Evolutionary conservation across 768 basidiomycete species (phyloP), one percentile per base, ranked within the genome.

Genomic region (Boletus subcaerulescens): DNA sequence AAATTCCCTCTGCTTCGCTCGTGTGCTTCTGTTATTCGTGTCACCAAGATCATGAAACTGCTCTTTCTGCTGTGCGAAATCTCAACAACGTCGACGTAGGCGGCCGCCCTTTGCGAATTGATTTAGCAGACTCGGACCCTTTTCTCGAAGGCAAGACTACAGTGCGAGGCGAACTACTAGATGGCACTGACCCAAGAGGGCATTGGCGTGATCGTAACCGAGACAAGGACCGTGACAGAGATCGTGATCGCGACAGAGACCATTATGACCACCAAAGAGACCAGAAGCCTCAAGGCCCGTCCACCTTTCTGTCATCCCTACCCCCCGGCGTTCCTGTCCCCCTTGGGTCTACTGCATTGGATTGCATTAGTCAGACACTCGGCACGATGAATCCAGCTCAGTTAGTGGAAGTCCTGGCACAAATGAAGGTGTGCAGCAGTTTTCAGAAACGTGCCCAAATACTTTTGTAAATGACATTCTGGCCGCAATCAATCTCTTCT

Each of bases 61-160:
- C 97, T 8, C 73, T 84, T 24, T 96, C 93, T 48, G 97, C 97
- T 45, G 93, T 99, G 15, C 87, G 97, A 64, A 99, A 98, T 67
- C 82, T 99, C 46, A 93, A 97, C 72, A 92, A 91, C 57, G 84
- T 84, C 48, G 92, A 93, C 62, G 90, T 98, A 32, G 93, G 91
- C 52, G 97, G 97, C 4, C 85, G 97, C 10, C 89, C 91, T 3
- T 78, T 99, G 42, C 86, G 95, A 46, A 95, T 99, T 64, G 96
- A 98, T 70, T 80, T 96, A 35, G 93, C 94, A 44, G 91, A 95
- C 67, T 93, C 91, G 29, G 93, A 94, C 62, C 92, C 94, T 6
- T 90, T 92, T 68, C 84, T 93, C 56, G 87, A 94, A 76, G 89
- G 90, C 62, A 89, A 93, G 77, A 92, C 91, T 10, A 91, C 93